Percentiles rank a stretch among this genome's conserved stretches.
phyloP scores from a whole-genome alignment of 306 rosid species.

The Nissolia schottii region DNA sequence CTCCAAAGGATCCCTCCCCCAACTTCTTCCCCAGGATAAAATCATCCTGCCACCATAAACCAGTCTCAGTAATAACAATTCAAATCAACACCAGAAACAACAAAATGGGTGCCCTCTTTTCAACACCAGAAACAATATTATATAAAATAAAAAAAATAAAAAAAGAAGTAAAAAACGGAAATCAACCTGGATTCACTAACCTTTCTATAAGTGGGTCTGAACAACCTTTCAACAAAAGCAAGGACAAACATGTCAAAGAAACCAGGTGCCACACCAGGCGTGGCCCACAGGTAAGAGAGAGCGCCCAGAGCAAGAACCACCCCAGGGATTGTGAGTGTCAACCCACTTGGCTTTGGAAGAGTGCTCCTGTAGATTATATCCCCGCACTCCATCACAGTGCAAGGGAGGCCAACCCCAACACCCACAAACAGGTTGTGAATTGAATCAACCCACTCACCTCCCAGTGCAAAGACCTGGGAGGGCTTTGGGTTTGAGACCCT shows the following conservation, averaged over 20 bases:
- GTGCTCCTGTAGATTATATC: constrained; percentile 92
- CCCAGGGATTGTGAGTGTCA: constrained; percentile 74
- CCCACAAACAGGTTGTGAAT: constrained; percentile 64
- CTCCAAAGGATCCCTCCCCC: constrained; percentile 97
- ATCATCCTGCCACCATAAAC: constrained; percentile 63
- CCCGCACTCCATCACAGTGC: constrained; percentile 94
- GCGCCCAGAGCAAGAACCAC: constrained; percentile 68
- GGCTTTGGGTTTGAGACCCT: constrained; percentile 34
- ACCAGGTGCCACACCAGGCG: constrained; percentile 97
- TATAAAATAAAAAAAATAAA: background rate
- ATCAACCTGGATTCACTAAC: constrained; percentile 27
- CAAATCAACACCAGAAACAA: constrained; percentile 4
- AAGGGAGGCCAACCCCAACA: constrained; percentile 90
- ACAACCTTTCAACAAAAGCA: constrained; percentile 78
- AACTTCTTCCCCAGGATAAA: constrained; percentile 86
- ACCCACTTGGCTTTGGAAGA: constrained; percentile 64
- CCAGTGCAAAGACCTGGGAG: constrained; percentile 29
- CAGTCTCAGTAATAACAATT: constrained; percentile 6
- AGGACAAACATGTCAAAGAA: constrained; percentile 97
- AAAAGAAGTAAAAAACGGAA: background rate
- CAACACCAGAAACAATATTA: background rate
- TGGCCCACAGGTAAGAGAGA: constrained; percentile 91
- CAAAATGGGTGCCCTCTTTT: no score
- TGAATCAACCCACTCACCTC: constrained; percentile 50
- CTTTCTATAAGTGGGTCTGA: constrained; percentile 75